These are phyloP conservation scores for Fusarium hainanense DNA, from an alignment of 2,329 filamentous ascomycete species.

Conservation along the genomic window DNA sequence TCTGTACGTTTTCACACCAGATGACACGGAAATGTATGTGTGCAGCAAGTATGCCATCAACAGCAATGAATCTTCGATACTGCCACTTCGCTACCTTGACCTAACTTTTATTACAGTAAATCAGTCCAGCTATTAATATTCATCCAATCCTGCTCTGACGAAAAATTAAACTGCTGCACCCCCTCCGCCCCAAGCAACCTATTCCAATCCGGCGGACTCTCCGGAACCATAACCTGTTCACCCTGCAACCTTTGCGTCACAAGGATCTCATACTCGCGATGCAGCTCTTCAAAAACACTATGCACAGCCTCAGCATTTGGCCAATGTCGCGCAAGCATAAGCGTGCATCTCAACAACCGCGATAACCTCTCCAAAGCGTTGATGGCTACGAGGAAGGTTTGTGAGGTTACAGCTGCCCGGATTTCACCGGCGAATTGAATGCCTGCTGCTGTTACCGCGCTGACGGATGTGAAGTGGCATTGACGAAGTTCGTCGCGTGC, in stretches of 20 bases:
- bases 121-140: conserved; percentile 44
- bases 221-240: conserved; percentile 40
- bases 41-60: too few relatives aligned
- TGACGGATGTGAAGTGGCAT: conserved; percentile 44
- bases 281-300: conserved; percentile 43
- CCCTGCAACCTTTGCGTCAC: conserved; percentile 42
- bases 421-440: conserved; percentile 44
- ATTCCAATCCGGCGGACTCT: conserved; percentile 43
- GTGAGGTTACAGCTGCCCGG: conserved; percentile 28
- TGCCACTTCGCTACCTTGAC: too few relatives aligned
- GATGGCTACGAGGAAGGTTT: conserved; percentile 39
- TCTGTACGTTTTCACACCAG: too few relatives aligned
- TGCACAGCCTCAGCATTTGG: conserved; percentile 44
- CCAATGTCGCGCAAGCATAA: conserved; percentile 37
- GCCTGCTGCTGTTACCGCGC: conserved; percentile 40
- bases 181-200: conserved; percentile 37
- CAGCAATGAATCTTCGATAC: too few relatives aligned
- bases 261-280: conserved; percentile 40
- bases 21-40: too few relatives aligned
- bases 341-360: conserved; percentile 27
- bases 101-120: conserved; percentile 5
- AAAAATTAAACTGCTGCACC: conserved; percentile 29
- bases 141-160: conserved; percentile 43
- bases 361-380: conserved; percentile 39
- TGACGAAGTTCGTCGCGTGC: conserved; percentile 37